phyloP scores from a whole-genome alignment of 192 early-diverging fungal species.

The Neocallimastix lanati region DNA sequence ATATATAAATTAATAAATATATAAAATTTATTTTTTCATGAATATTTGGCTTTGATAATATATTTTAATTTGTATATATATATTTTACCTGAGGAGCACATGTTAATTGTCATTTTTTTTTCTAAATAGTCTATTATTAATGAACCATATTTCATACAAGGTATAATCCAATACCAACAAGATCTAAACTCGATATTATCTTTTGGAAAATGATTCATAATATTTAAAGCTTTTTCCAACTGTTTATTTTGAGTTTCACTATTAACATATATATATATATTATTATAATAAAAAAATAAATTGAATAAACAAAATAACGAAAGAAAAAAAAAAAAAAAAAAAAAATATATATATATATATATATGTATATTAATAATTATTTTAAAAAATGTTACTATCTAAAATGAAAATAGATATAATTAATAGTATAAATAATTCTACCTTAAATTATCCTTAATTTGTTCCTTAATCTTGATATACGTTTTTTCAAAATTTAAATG shows the following conservation, averaged over 20 bases:
- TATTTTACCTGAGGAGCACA: neutral
- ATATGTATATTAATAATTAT: too few species aligned
- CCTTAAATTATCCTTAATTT: neutral
- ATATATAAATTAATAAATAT: too few species aligned
- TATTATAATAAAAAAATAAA: too few species aligned
- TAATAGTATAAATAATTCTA: neutral
- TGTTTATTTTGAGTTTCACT: neutral
- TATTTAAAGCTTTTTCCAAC: neutral
- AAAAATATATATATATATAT: too few species aligned
- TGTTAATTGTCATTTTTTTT: neutral
- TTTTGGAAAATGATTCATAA: neutral
- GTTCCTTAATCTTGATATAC: neutral
- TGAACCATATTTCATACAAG: neutral
- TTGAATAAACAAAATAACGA: too few species aligned
- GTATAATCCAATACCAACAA: neutral
- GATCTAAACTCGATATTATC: neutral
- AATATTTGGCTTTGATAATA: too few species aligned
- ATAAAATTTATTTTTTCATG: too few species aligned
- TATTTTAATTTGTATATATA: too few species aligned
- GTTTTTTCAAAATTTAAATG: neutral
- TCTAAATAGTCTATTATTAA: neutral
- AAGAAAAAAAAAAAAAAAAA: too few species aligned
- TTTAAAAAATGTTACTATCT: too few species aligned
- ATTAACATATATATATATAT: neutral
- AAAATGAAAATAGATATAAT: too few species aligned